Evolutionary conservation across 176 grass and related monocot genomes (phyloP).

Genomic region (Triticum monococcum): DNA sequence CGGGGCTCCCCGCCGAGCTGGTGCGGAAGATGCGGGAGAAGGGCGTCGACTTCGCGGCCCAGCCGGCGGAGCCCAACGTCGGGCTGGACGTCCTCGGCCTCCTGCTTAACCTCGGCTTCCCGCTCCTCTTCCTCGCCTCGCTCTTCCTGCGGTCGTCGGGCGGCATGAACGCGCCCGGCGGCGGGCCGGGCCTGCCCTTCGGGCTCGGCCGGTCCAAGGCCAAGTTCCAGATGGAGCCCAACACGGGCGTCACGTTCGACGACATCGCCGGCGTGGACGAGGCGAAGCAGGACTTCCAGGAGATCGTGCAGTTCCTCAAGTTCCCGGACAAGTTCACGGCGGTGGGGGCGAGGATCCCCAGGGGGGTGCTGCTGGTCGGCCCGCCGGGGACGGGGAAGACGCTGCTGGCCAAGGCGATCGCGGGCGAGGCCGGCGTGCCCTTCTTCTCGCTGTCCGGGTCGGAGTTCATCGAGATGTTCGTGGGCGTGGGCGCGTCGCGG

Average conservation of each 20-base stretch:
- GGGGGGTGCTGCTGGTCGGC: constrained; percentile 65
- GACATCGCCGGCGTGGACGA: constrained; percentile 81
- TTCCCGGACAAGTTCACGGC: constrained; percentile 67
- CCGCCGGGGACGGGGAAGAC: constrained; percentile 76
- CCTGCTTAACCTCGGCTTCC: constrained; percentile 50
- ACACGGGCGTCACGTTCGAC: constrained; percentile 82
- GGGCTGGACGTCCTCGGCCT: constrained; percentile 55
- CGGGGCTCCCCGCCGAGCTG: constrained; percentile 55
- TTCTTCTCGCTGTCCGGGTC: constrained; percentile 88
- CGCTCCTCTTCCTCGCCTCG: constrained; percentile 58
- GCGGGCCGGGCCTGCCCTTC: constrained; percentile 51
- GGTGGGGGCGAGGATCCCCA: constrained; percentile 64
- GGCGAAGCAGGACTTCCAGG: constrained; percentile 86
- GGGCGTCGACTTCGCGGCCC: constrained; percentile 60
- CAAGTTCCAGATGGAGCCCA: constrained; percentile 90
- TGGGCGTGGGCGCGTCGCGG: constrained; percentile 75
- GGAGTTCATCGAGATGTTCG: constrained; percentile 91
- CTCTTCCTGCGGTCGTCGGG: constrained; percentile 39
- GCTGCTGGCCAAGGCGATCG: constrained; percentile 75
- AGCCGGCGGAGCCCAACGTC: constrained; percentile 46
- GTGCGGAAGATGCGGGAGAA: constrained; percentile 64
- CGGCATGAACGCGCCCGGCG: constrained; percentile 36
- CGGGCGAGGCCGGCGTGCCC: constrained; percentile 76
- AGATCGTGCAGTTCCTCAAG: constrained; percentile 80
- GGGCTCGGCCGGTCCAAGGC: constrained; percentile 71